These are phyloP conservation scores for Seminavis robusta DNA, from an alignment of 108 stramenopile species.

Conservation along the genomic window DNA sequence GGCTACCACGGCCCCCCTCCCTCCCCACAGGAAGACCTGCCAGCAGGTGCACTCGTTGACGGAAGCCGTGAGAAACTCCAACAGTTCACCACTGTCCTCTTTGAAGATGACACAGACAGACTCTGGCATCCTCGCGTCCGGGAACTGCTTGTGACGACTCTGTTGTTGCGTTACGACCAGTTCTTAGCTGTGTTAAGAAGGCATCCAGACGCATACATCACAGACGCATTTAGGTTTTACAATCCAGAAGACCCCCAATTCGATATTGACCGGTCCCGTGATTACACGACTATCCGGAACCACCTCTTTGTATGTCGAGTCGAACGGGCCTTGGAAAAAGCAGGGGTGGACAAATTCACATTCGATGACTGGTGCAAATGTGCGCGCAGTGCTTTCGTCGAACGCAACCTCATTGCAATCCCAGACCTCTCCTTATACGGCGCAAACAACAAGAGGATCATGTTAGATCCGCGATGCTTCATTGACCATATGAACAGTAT, in stretches of 20 bases:
- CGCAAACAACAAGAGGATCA: neutral
- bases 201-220: neutral
- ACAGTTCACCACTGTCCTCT: neutral
- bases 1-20: slow-evolving; percentile 1
- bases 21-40: neutral
- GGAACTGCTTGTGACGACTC: slow-evolving; percentile 5
- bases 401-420: slow-evolving; percentile 1
- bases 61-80: too few relatives aligned
- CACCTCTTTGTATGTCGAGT: slow-evolving; percentile 5
- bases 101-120: slow-evolving; percentile 1
- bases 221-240: neutral
- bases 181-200: slow-evolving; percentile 3
- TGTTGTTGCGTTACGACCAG: slow-evolving; percentile 3
- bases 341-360: neutral
- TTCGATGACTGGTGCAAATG: neutral
- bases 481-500: neutral
- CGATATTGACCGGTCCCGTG: neutral
- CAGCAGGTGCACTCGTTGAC: too few relatives aligned
- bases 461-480: slow-evolving; percentile 1
- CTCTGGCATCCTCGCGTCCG: slow-evolving; percentile 2
- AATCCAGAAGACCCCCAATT: too few relatives aligned
- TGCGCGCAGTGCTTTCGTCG: slow-evolving; percentile 1
- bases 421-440: neutral
- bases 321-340: slow-evolving; percentile 3
- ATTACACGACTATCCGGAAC: slow-evolving; percentile 1